Base-by-base conservation (phyloP, 257 asterid species). In the Fraxinus anomala region DNA sequence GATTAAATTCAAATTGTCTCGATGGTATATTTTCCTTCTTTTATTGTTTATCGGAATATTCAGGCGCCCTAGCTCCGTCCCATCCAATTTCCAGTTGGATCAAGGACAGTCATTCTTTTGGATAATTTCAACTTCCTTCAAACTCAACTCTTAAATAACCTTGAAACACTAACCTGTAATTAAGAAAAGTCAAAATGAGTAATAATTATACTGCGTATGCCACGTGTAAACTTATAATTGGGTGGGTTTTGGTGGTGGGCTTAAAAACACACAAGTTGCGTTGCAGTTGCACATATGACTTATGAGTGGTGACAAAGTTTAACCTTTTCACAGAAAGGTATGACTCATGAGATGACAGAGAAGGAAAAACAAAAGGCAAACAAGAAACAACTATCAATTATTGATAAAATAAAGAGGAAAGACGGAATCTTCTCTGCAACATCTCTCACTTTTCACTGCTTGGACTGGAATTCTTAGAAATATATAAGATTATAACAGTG, bases 401-500 rank as follows among this genome's bases (percentile, higher is more conserved):
- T 83, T 83, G 80, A 80, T 68, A 81, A 69, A 82, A 82, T 85
- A 81, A 73, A 73, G 83, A 72, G 79, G 79, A 74, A 80, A 79
- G 23, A 30, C 81, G 82, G 81, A 87, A 87, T 89, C 93, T 89
- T 82, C 82, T 79, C 90, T 85, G 86, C 82, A 44, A 59, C 80
- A 70, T 80, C 79, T 73, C 82, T 74, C 78, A 76, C 73, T 83
- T 81, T 83, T 83, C 76, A 84, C 80, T 75, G 36, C 82, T 40
- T 56, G 54, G 75, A 81, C 77, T 63, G 44, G n/a, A 8, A 63
- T 42, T 30, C 70, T 37, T 71, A 65, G 24, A 54, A 17, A 40
- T 14, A 70, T 70, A 61, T 23, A 7, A 21, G 33, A 16, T 5
- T 61, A 7, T 23, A 63, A 63, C 17, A 76, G 39, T 77, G 74